Evolutionary conservation across 768 basidiomycete genomes (phyloP), one percentile per base, ranked within the genome.

Genomic region (Botryobasidium botryosum): DNA sequence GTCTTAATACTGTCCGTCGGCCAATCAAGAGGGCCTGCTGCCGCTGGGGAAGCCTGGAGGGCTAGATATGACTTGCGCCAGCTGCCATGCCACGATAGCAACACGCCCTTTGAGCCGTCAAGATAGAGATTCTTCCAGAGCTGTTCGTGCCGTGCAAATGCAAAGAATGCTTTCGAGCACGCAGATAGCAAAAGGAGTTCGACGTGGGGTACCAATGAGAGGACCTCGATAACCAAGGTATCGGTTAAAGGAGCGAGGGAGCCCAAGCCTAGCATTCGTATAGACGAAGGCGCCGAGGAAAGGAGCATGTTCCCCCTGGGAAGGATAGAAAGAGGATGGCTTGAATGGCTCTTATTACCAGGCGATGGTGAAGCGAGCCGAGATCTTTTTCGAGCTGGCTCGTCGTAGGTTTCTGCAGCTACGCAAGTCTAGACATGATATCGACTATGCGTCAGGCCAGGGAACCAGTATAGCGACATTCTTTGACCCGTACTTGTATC

Each of bases 241-340:
- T 47, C 46, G 8, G 46, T 17, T 8, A 47, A 24, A 23, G 36
- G 6, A 33, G 33, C 13, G 18, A 47, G 37, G 17, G 2, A 17
- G 3, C 46, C 46, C 3, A 47, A 40, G 12, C 46, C 46, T n/a
- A 5, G 10, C 10, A 18, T 24, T 18, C 46, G 46, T n/a, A 47
- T 47, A 23, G 15, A 20, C 27, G 26, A 12, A 20, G 25, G 21
- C 6, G 42, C 29, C 4, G 17, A 21, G 12, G 26, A 4, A 8
- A 47, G 21, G n/a, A 47, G 27, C n/a, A 47, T 32, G 31, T 47
- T 47, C 26, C 46, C 46, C 12, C 29, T 13, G n/a, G 46, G 46
- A 12, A 47, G 41, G 27, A 47, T 24, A 42, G 29, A 39, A 13
- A 41, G 46, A 5, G 31, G 46, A n/a, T 47, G 46, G 18, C 27